Conservation (phyloP, 331 rosid genomes). For the Malus hybrid region DNA sequence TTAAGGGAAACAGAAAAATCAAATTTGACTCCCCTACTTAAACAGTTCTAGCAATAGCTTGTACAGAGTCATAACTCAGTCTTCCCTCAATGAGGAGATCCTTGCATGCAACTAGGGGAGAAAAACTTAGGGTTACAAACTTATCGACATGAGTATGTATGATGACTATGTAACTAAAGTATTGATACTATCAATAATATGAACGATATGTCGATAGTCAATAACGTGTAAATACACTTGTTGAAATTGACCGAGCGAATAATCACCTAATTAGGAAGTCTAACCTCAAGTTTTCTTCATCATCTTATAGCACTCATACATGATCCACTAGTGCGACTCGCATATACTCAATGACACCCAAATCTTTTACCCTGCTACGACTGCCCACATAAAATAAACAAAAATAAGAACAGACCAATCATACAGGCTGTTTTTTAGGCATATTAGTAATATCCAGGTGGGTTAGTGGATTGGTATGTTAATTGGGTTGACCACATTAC, state of each 20-base stretch:
- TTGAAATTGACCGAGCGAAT: no score
- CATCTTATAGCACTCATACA: no score
- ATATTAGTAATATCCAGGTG: no score
- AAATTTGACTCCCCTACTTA: background rate
- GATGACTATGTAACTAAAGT: background rate
- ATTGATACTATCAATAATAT: no score
- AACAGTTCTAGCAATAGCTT: background rate
- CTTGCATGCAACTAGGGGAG: background rate
- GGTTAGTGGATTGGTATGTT: background rate
- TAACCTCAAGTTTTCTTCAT: background rate
- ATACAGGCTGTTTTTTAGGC: background rate
- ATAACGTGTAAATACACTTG: background rate
- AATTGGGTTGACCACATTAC: background rate
- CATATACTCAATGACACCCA: no score
- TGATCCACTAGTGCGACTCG: no score
- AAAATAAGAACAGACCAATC: background rate
- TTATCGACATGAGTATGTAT: background rate
- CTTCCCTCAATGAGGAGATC: background rate
- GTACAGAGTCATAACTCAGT: background rate
- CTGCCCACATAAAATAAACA: no score
- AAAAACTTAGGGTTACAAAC: background rate
- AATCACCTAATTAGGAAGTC: background rate
- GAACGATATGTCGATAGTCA: no score
- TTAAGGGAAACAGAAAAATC: conserved; percentile 17
- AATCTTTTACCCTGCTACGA: no score